Evolutionary conservation across 2,329 filamentous ascomycete genomes (phyloP).

Genomic region (Dendrostoma leiphaemia): DNA sequence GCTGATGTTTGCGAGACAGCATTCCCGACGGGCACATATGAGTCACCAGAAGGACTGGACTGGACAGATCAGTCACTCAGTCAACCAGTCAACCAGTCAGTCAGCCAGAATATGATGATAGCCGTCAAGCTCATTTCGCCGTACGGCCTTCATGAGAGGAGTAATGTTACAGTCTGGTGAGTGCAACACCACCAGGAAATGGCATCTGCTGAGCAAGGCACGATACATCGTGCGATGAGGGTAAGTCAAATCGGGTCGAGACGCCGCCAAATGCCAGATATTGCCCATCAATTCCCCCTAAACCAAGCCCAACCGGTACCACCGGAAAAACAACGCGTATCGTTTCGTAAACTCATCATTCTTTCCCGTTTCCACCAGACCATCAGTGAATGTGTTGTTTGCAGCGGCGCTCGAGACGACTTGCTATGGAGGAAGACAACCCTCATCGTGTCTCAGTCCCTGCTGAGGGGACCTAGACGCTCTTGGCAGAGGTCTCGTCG

Average conservation of each 20-base stretch:
- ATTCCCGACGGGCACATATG: neutral
- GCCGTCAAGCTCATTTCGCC: neutral
- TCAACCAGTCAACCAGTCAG: too few species aligned
- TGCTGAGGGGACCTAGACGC: conserved; percentile 13
- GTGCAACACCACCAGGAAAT: conserved; percentile 9
- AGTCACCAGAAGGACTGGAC: neutral
- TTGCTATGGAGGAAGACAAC: conserved; percentile 1
- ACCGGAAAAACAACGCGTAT: neutral
- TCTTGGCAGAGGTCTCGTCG: conserved; percentile 43
- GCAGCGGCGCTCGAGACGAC: conserved; percentile 10
- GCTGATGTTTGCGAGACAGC: neutral
- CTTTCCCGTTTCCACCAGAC: neutral
- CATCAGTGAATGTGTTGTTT: conserved; percentile 14
- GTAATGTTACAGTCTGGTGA: conserved; percentile 15
- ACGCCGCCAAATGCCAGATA: conserved; percentile 14
- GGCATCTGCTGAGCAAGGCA: conserved; percentile 17
- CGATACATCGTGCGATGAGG: conserved; percentile 18
- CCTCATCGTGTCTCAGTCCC: conserved; percentile 19
- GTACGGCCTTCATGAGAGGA: neutral
- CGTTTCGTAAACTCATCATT: conserved; percentile 7
- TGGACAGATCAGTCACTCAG: too few species aligned
- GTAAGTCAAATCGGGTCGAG: conserved; percentile 14
- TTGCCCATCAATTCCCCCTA: neutral
- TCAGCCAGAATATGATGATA: too few species aligned
- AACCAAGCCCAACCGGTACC: conserved; percentile 8